Evolutionary conservation across 805 yeast genomes (phyloP).

Genomic region (Monosporozyma aquatica): DNA sequence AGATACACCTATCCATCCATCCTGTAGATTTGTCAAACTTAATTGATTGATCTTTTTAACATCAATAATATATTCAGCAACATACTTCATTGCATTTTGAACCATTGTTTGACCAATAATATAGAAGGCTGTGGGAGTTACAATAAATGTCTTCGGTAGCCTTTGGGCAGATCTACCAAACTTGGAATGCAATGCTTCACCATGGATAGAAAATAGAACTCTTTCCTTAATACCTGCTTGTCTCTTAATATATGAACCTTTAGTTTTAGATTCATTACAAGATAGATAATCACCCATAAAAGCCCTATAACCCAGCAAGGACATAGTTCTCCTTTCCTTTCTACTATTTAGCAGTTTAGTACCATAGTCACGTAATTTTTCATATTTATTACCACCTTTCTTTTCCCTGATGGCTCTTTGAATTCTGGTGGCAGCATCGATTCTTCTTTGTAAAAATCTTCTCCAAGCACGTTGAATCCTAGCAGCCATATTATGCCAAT

Average conservation of each 20-base stretch:
- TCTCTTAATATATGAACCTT: constrained; percentile 65
- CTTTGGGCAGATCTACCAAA: constrained; percentile 89
- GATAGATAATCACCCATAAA: constrained; percentile 92
- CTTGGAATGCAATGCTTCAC: constrained; percentile 73
- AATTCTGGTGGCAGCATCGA: constrained; percentile 73
- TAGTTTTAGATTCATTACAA: constrained; percentile 67
- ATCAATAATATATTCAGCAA: constrained; percentile 55
- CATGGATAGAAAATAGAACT: constrained; percentile 70
- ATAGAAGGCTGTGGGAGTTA: constrained; percentile 55
- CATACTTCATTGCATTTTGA: constrained; percentile 50
- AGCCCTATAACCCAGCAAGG: constrained; percentile 78
- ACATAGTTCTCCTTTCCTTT: constrained; percentile 85
- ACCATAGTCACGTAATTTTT: constrained; percentile 80
- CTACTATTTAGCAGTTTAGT: constrained; percentile 56
- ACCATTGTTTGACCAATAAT: constrained; percentile 66
- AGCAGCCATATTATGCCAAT: constrained; percentile 98
- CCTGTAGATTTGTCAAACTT: constrained; percentile 68
- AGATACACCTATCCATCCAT: constrained; percentile 78
- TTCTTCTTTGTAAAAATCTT: constrained; percentile 66
- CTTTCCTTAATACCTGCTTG: constrained; percentile 61
- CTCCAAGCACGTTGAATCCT: constrained; percentile 97
- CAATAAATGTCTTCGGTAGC: constrained; percentile 58
- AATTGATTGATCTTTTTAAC: constrained; percentile 51
- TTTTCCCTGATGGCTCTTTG: constrained; percentile 79
- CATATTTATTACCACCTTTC: constrained; percentile 72